Evolutionary conservation across 345 rosid species (phyloP), one percentile per base, ranked within the genome.

Genomic region (Eucalyptus tenuipes): DNA sequence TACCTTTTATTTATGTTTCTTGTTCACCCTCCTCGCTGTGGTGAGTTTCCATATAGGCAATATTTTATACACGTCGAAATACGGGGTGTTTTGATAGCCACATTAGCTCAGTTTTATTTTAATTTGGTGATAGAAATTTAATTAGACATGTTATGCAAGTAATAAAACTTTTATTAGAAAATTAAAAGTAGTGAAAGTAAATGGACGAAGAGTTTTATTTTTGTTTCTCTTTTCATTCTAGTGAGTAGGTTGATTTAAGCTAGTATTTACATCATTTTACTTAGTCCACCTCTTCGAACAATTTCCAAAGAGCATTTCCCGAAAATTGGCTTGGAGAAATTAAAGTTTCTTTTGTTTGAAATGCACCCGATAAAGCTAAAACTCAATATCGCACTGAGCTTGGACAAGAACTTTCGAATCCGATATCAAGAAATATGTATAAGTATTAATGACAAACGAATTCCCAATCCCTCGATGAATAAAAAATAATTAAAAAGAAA

Each of bases 341-440:
- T 17, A 0, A 33, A 10, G 42, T 15, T 68, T 1, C 4, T 71
- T 10, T 37, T 71, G 13, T 10, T 71, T 10, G 3, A 10, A 37
- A 5, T 71, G 44, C 25, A 18, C 45, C 27, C 1, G 0, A 37
- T 18, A 3, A 18, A 71, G 25, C 2, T 71, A 37, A 71, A 37
- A 71, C 44, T 71, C 27, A 71, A 18, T 3, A 18, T 5, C 8
- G 2, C 14, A 37, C 2, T 71, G 3, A 17, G 81, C 2, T 71
- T 18, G 45, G 45, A 37, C 14, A 18, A 71, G 27, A 71, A 40
- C 7, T 71, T 37, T 16, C 4, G 7, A 71, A 71, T 71, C 3
- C 0, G 2, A 37, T 3, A 37, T 33, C 13, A 40, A 0, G 27
- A 5, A 37, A 71, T 2, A 7, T 10, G 25, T 9, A 71, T 71